Evolutionary conservation across 2,329 filamentous ascomycete species (phyloP), one percentile per base, ranked within the genome.

Genomic region (Stachybotrys chartarum): DNA sequence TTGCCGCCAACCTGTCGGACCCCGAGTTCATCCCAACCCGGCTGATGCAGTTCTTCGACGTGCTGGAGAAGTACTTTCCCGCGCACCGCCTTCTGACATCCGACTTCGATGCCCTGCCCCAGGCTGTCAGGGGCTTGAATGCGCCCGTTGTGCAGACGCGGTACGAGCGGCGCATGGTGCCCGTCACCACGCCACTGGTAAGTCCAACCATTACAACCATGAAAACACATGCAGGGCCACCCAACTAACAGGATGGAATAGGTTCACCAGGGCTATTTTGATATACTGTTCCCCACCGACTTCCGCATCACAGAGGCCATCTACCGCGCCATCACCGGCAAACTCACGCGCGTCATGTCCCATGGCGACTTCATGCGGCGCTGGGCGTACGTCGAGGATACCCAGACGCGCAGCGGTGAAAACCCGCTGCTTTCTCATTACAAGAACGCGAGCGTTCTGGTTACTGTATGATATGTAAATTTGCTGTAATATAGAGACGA

Each of bases 201-300:
- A 73, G 87, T 74, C 30, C 14, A 17, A 12, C 45, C 45, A 47
- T 17, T 10, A n/a, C 16, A 24, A 24, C 45, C 17, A 4, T 8
- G 17, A 12, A 5, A 54, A 10, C 42, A 48, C 18, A 18, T 49
- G 17, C 47, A 44, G 4, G 24, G 24, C 4, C 24, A 24, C 24
- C 2, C 24, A 24, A 24, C 35, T 55, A 6, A 24, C 53, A 7
- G 12, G 42, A 11, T 35, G 50, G 3, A 18, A 1, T 12, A 95
- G 90, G 90, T 97, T 51, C 92, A 97, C 70, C 95, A 99, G 75
- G 95, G 94, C 50, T 97, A 96, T 73, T 99, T 99, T 68, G 95
- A 99, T 69, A 97, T 99, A 64, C 86, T 99, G 68, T 99, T 99
- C 75, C 94, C 94, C 0, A 99, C 94, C 11, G 88, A 99, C 72